A percentile compares a stretch with the other conserved stretches of the same genome.
phyloP scores from a whole-genome alignment of 108 stramenopile species.

The Skeletonema costatum region DNA sequence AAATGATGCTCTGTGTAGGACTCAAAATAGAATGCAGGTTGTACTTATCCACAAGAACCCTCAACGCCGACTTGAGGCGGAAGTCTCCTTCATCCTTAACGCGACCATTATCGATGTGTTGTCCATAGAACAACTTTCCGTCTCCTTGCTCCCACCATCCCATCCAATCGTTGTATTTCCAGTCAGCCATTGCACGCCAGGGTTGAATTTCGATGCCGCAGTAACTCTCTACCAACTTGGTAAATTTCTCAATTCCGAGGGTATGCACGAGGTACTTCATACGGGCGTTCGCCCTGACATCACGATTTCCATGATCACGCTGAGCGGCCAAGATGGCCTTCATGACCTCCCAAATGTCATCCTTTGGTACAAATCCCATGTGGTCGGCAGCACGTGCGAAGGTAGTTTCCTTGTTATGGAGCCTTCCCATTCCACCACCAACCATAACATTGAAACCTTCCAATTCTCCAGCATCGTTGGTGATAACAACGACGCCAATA shows the following conservation, averaged over 20 bases:
- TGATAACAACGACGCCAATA: constrained; percentile 93
- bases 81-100: constrained; percentile 93
- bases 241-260: constrained; percentile 94
- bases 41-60: constrained; percentile 90
- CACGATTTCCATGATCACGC: constrained; percentile 97
- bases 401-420: constrained; percentile 96
- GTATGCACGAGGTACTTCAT: constrained; percentile 99
- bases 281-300: constrained; percentile 96
- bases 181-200: constrained; percentile 79
- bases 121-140: constrained; percentile 94
- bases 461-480: constrained; percentile 68
- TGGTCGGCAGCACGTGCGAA: constrained; percentile 97
- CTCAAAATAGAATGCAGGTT: constrained; percentile 88
- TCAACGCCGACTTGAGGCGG: constrained; percentile 88
- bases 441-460: constrained; percentile 96
- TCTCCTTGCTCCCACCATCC: constrained; percentile 99
- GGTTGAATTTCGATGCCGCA: constrained; percentile 89
- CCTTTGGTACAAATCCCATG: constrained; percentile 95
- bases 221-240: constrained; percentile 90
- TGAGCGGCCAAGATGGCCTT: constrained; percentile 95
- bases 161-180: constrained; percentile 98
- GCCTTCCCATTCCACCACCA: constrained; percentile 98
- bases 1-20: constrained; percentile 94
- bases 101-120: constrained; percentile 95
- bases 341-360: constrained; percentile 91